Percentiles rank a stretch among this genome's conserved stretches.
Conservation (phyloP, 2,329 filamentous ascomycete species). For the Podosphaera xanthii region DNA sequence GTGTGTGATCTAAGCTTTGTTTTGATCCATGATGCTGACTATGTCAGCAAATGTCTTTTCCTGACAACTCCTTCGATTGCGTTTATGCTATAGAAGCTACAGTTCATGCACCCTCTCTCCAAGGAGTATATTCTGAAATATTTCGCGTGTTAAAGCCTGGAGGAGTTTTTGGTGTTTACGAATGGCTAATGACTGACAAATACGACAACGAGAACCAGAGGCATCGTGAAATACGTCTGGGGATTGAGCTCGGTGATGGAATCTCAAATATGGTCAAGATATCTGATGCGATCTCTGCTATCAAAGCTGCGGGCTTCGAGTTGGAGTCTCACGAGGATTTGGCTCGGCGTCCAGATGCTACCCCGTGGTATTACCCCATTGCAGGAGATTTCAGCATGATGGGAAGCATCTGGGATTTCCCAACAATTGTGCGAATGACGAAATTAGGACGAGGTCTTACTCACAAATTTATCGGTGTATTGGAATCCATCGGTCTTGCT, state of each 20-base stretch:
- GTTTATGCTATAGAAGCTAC: conserved; percentile 97
- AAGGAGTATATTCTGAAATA: conserved; percentile 86
- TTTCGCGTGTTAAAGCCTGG: conserved; percentile 91
- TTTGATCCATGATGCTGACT: conserved; percentile 2
- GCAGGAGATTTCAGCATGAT: conserved; percentile 72
- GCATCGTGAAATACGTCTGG: conserved; percentile 84
- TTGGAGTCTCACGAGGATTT: conserved; percentile 72
- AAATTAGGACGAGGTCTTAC: conserved; percentile 54
- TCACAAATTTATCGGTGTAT: conserved; percentile 53
- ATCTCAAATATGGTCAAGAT: conserved; percentile 96
- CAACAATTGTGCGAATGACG: conserved; percentile 77
- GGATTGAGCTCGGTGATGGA: conserved; percentile 87
- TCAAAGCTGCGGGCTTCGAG: conserved; percentile 75
- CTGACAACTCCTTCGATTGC: conserved; percentile 75
- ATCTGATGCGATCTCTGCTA: conserved; percentile 58
- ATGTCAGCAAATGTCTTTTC: conserved; percentile 72
- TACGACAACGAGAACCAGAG: conserved; percentile 79
- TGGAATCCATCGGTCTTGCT: conserved; percentile 59
- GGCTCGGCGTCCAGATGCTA: conserved; percentile 49
- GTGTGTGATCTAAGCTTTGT: conserved; percentile 16
- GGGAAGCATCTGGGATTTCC: conserved; percentile 52
- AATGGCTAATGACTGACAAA: conserved; percentile 95
- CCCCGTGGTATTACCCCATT: conserved; percentile 89
- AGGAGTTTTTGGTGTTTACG: conserved; percentile 89
- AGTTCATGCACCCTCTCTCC: conserved; percentile 74